Evolutionary conservation across 768 basidiomycete species (phyloP).

Genomic region (Lentinus brumalis): DNA sequence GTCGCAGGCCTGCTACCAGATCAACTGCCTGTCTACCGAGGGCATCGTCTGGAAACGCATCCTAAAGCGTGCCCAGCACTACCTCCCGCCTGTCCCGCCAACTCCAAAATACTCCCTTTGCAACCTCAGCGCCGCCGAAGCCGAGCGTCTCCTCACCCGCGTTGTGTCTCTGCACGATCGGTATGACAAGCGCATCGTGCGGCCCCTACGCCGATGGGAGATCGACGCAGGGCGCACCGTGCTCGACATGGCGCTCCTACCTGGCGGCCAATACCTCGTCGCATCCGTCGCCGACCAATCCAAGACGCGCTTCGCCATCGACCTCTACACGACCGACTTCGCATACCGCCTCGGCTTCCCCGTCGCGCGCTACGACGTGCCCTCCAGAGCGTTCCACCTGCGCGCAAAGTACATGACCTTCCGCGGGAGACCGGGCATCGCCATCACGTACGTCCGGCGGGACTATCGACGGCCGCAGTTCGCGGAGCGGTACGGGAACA

Average conservation of each 20-base stretch:
- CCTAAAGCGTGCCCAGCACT: constrained; percentile 51
- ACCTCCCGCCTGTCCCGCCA: constrained; percentile 62
- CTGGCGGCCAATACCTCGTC: constrained; percentile 70
- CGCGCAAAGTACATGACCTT: constrained; percentile 58
- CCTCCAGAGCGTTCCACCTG: constrained; percentile 54
- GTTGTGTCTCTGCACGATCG: constrained; percentile 61
- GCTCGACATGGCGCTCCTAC: constrained; percentile 59
- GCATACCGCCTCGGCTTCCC: constrained; percentile 38
- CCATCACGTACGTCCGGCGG: constrained; percentile 54
- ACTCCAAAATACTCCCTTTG: constrained; percentile 47
- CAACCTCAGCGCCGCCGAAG: constrained; percentile 38
- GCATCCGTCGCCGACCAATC: constrained; percentile 53
- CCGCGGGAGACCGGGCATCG: constrained; percentile 39
- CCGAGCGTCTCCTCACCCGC: constrained; percentile 61
- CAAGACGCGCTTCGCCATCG: constrained; percentile 42
- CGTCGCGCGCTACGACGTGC: constrained; percentile 46
- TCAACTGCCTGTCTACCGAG: constrained; percentile 65
- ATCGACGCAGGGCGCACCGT: constrained; percentile 37
- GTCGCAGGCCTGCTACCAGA: constrained; percentile 56
- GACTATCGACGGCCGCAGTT: constrained; percentile 23
- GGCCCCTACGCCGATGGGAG: constrained; percentile 27
- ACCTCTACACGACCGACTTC: constrained; percentile 61
- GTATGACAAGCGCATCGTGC: constrained; percentile 49
- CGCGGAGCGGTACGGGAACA: not conserved
- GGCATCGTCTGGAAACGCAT: constrained; percentile 71